A percentile compares a stretch with the other conserved stretches of the same genome.
Conservation (phyloP, 345 rosid genomes). For the Melaleuca alternifolia region DNA sequence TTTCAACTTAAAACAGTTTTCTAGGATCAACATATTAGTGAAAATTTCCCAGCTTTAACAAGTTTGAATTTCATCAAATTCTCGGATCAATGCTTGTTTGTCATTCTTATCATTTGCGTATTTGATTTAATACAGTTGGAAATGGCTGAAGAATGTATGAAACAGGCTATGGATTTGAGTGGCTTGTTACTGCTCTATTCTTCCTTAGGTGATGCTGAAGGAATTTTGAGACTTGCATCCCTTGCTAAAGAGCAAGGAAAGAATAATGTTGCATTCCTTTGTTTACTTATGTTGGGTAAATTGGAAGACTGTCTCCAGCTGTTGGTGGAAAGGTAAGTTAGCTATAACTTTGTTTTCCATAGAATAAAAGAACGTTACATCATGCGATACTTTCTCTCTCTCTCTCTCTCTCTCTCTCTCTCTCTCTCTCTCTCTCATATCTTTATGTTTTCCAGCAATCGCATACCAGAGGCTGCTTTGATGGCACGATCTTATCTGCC, state of each 20-base stretch:
- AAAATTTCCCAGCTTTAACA: background rate
- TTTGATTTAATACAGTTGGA: conserved; percentile 51
- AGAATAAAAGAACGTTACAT: background rate
- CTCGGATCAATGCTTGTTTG: background rate
- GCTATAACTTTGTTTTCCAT: background rate
- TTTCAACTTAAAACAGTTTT: background rate
- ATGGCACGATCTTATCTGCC: conserved; percentile 99
- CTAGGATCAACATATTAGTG: background rate
- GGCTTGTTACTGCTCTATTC: conserved; percentile 93
- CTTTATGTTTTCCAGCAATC: conserved; percentile 52
- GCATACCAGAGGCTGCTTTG: conserved; percentile 99
- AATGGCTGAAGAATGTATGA: conserved; percentile 99
- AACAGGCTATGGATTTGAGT: conserved; percentile 84
- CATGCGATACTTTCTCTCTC: background rate
- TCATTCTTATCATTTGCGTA: conserved; percentile 1
- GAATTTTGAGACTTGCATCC: conserved; percentile 66
- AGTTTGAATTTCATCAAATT: background rate
- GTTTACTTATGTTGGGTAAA: conserved; percentile 90
- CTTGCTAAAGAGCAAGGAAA: conserved; percentile 96
- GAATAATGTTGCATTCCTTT: conserved; percentile 92
- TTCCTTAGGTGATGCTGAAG: conserved; percentile 94
- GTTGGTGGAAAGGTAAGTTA: conserved; percentile 77
- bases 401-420: background rate
- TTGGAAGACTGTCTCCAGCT: conserved; percentile 90
- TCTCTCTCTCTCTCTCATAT: background rate